Evolutionary conservation across 371 early-diverging fungal species (phyloP).

Genomic region (Haplosporangium sp.): DNA sequence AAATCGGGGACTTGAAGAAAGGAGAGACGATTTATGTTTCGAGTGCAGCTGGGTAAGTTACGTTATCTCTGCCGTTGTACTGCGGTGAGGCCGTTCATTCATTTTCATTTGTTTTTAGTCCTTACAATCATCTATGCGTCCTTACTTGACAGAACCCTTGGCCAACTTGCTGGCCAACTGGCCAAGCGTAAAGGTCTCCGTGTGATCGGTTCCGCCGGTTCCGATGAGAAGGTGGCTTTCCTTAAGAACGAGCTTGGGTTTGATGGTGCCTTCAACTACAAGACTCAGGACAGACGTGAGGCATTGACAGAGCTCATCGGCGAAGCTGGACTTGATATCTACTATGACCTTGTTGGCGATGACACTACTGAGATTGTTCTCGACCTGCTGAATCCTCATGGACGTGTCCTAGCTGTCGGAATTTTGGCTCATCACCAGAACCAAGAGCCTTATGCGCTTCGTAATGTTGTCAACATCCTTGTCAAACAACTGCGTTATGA

Average conservation of each 20-base stretch:
- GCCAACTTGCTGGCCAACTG: slow-evolving; percentile 71
- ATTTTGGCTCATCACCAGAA: slow-evolving; percentile 72
- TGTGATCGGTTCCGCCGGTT: slow-evolving; percentile 76
- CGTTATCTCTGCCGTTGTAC: background rate
- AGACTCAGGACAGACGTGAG: slow-evolving; percentile 48
- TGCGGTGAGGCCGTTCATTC: background rate
- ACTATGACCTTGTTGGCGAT: slow-evolving; percentile 77
- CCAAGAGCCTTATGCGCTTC: slow-evolving; percentile 60
- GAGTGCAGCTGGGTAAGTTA: slow-evolving; percentile 61
- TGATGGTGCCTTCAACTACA: slow-evolving; percentile 83
- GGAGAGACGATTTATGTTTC: slow-evolving; percentile 76
- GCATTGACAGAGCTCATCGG: slow-evolving; percentile 23
- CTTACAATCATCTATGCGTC: no score
- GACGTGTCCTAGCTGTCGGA: slow-evolving; percentile 66
- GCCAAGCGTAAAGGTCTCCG: slow-evolving; percentile 66
- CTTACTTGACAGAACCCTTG: slow-evolving; percentile 59
- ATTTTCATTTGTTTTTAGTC: background rate
- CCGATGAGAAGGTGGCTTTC: slow-evolving; percentile 73
- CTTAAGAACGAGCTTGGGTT: slow-evolving; percentile 64
- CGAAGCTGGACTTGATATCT: slow-evolving; percentile 71
- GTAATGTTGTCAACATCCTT: slow-evolving; percentile 59
- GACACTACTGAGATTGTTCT: slow-evolving; percentile 71
- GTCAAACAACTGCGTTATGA: slow-evolving; percentile 63
- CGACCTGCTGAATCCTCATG: slow-evolving; percentile 57
- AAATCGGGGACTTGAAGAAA: slow-evolving; percentile 64